Evolutionary conservation across 2,329 filamentous ascomycete genomes (phyloP), one percentile per base, ranked within the genome.

Genomic region (Fragosphaeria purpurea): DNA sequence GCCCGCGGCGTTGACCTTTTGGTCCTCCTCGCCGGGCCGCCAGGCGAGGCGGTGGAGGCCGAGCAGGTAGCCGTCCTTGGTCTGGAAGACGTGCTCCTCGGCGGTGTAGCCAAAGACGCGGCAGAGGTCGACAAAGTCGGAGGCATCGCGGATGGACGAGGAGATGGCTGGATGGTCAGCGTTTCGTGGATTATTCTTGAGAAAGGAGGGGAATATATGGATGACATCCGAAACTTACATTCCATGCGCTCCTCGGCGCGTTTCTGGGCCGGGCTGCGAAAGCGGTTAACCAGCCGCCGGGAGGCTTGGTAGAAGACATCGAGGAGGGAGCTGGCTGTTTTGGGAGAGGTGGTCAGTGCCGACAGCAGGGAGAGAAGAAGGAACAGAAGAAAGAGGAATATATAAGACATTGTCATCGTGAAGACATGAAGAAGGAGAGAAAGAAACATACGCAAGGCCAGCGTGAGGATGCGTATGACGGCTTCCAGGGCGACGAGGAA

Each of bases 21-120:
- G 70, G n/a, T 81, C 79, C 63, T 93, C 86, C 64, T 95, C 88
- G 9, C 88, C 88, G 59, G 82, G 85, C 53, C 77, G 80, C 79
- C 86, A 94, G 22, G 86, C 87, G 44, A 98, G 70, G 7, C 93
- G 80, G 66, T 98, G 93, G 52, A 97, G 69, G 7, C 91, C 91
- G 12, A 98, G 78, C 43, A 98, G 74, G 63, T 94, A 98, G 12
- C 93, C 93, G 71, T 98, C 93, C 55, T 82, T 83, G 2, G 93
- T 98, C 67, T 95, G 90, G 9, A 95, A 86, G 46, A 98, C 84
- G 65, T 98, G 93, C 68, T 98, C 93, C 65, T 98, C 93, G 6
- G 91, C 88, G 59, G 88, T 85, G 67, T 96, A 97, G 44, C 90
- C 91, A 66, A 84, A 95, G 10, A 95, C 71, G 40, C 83, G 84